Percentiles rank a stretch among this genome's conserved stretches.
Conservation (phyloP, 176 grass and related monocot species). For the Oryza longistaminata region DNA sequence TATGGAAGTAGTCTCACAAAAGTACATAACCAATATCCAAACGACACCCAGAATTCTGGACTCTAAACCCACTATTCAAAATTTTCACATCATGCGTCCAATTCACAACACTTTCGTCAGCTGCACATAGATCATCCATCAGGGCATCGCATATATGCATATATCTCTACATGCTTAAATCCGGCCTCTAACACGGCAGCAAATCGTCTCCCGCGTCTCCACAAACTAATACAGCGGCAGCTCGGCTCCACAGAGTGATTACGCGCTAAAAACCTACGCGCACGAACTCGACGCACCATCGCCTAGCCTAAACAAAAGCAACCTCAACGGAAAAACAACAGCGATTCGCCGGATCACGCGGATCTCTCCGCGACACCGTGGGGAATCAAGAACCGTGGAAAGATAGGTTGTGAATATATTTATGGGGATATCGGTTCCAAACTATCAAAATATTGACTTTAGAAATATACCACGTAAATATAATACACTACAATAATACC, state of each 20-base stretch:
- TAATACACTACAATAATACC: no score
- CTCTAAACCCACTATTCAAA: background rate
- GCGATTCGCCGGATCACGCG: background rate
- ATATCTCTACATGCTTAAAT: background rate
- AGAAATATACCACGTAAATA: no score
- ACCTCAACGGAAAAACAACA: background rate
- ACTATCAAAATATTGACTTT: no score
- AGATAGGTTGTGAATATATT: no score
- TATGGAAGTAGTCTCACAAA: slow-evolving; percentile 11
- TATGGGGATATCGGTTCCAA: no score
- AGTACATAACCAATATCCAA: background rate
- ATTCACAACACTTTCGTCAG: background rate
- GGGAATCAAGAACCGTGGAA: no score
- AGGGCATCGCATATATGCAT: background rate
- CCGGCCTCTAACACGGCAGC: background rate
- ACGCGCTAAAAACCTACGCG: background rate
- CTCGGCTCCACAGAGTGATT: background rate
- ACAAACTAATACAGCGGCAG: background rate
- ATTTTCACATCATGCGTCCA: background rate
- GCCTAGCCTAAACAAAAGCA: background rate
- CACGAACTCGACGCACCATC: slow-evolving; percentile 8
- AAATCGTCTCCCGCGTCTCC: background rate
- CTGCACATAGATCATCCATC: slow-evolving; percentile 5
- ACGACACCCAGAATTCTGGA: background rate
- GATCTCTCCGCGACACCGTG: slow-evolving; percentile 30